Evolutionary conservation across 2,329 filamentous ascomycete species (phyloP).

Genomic region (Thermothelomyces thermophilus): DNA sequence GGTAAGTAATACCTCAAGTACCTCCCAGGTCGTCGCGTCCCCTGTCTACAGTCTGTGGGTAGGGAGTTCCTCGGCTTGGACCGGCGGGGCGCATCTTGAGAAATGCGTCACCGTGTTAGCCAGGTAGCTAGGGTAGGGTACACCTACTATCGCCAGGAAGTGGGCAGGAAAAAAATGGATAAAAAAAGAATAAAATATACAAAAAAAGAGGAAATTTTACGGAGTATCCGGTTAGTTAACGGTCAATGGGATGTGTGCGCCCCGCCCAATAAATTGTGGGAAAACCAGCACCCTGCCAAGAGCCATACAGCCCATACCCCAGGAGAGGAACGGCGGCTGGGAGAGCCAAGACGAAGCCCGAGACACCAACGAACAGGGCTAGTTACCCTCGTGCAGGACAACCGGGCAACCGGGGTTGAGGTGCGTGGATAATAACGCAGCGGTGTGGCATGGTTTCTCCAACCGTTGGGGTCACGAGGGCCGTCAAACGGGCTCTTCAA

Average conservation of each 20-base stretch:
- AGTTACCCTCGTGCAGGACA: not conserved
- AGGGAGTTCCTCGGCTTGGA: slow-evolving; percentile 1
- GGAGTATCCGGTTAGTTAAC: not conserved
- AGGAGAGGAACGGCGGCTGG: not conserved
- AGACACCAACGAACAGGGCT: too few species aligned
- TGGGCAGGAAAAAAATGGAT: not conserved
- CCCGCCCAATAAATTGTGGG: too few species aligned
- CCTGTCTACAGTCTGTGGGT: not conserved
- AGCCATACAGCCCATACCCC: slow-evolving; percentile 9
- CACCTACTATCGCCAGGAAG: too few species aligned
- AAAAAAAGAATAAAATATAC: slow-evolving; percentile 3
- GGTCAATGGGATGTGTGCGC: too few species aligned
- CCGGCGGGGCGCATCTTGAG: slow-evolving; percentile 2
- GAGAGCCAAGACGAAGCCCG: slow-evolving; percentile 10
- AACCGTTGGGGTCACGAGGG: slow-evolving; percentile 22
- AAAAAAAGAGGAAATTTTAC: slow-evolving; percentile 21
- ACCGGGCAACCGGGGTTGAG: not conserved
- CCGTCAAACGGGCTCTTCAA: slow-evolving; percentile 13
- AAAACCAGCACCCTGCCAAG: slow-evolving; percentile 18
- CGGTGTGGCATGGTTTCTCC: slow-evolving; percentile 19
- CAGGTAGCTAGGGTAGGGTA: too few species aligned
- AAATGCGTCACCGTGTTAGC: slow-evolving; percentile 10
- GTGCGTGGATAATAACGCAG: slow-evolving; percentile 9
- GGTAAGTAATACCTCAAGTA: not conserved
- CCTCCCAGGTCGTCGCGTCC: not conserved